These are phyloP conservation scores for Beauveria sp. DNA, from an alignment of 2,329 filamentous ascomycete genomes.

Conservation along the genomic window DNA sequence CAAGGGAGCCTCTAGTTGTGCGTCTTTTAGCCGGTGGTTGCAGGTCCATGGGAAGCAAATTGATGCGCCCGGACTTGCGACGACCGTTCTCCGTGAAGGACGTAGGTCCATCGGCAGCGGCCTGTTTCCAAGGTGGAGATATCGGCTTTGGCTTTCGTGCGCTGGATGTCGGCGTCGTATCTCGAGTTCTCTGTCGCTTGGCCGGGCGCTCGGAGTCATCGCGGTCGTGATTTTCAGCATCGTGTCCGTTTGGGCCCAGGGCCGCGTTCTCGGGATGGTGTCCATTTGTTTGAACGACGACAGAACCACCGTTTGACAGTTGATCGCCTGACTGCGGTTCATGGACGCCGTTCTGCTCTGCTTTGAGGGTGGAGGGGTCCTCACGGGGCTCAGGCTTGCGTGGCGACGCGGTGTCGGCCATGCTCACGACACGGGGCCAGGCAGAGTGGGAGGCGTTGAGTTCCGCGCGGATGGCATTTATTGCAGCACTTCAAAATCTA, in stretches of 20 bases:
- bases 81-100: slow-evolving; percentile 70
- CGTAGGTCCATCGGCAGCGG: slow-evolving; percentile 77
- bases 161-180: slow-evolving; percentile 34
- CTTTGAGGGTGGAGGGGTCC: slow-evolving; percentile 20
- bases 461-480: slow-evolving; percentile 53
- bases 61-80: slow-evolving; percentile 59
- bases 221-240: slow-evolving; percentile 5
- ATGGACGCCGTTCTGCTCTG: slow-evolving; percentile 14
- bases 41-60: slow-evolving; percentile 46
- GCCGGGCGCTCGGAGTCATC: slow-evolving; percentile 42
- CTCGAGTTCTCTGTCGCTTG: slow-evolving; percentile 58
- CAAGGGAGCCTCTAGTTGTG: slow-evolving; percentile 37
- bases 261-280: slow-evolving; percentile 18
- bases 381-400: slow-evolving; percentile 30
- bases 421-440: slow-evolving; percentile 40
- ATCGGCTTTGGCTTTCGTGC: slow-evolving; percentile 41
- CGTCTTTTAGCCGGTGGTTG: slow-evolving; percentile 43
- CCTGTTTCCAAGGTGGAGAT: slow-evolving; percentile 92
- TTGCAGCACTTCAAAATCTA: slow-evolving; percentile 46
- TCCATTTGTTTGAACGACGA: slow-evolving; percentile 13
- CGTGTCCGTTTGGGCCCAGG: slow-evolving; percentile 15
- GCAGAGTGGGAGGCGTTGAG: slow-evolving; percentile 40
- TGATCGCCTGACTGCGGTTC: neutral
- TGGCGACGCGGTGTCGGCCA: slow-evolving; percentile 55
- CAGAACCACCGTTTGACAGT: neutral